Evolutionary conservation across 2,329 filamentous ascomycete species (phyloP).

Genomic region (Fusarium sp.): DNA sequence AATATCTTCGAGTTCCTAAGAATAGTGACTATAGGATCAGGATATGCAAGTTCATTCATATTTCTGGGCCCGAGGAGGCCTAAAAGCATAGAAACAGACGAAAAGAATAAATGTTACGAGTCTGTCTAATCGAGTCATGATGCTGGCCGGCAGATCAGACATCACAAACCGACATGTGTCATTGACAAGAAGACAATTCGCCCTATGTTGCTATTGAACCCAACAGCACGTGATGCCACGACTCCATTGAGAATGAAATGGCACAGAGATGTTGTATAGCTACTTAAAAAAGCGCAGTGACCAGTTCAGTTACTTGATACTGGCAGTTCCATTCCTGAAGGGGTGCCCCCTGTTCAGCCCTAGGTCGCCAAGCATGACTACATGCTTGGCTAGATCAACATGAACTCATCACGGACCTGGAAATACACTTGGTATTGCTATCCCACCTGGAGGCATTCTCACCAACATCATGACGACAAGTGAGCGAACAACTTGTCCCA

Average conservation of each 20-base stretch:
- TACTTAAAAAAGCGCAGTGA: neutral
- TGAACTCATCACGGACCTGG: neutral
- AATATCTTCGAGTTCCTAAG: neutral
- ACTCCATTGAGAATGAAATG: neutral
- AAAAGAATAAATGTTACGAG: neutral
- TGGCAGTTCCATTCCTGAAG: neutral
- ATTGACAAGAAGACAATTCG: neutral
- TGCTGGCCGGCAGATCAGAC: neutral
- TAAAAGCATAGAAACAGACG: too few species aligned
- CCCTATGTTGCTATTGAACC: too few species aligned
- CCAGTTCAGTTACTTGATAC: neutral
- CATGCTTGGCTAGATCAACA: slow-evolving; percentile 1
- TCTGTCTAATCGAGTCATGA: neutral
- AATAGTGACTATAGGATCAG: neutral
- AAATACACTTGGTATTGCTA: too few species aligned
- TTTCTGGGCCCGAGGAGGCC: neutral
- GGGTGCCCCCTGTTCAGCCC: slow-evolving; percentile 5
- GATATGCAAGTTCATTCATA: neutral
- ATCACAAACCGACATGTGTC: neutral
- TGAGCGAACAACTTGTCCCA: too few species aligned
- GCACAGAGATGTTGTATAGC: neutral
- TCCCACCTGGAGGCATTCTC: neutral
- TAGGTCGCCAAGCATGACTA: slow-evolving; percentile 1
- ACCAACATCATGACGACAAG: neutral
- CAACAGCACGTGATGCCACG: neutral